These are phyloP conservation scores for Xylaria castorea DNA, from an alignment of 495 filamentous ascomycete genomes.

Conservation along the genomic window DNA sequence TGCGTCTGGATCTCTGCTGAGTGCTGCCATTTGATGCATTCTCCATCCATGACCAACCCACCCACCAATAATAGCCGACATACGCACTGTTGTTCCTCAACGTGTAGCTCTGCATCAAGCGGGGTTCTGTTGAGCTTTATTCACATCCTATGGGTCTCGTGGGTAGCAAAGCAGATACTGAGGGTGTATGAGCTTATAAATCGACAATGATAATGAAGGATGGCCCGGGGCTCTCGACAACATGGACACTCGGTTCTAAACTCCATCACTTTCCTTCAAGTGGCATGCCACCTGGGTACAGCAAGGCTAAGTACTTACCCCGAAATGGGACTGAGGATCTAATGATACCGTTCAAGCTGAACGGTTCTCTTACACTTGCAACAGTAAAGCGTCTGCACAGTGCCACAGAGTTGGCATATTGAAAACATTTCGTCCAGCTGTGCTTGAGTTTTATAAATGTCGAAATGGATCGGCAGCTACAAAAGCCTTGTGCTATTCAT, in stretches of 20 bases:
- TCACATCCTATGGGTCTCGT: constrained; percentile 13
- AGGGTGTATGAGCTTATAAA: constrained; percentile 11
- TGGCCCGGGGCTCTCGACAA: background rate
- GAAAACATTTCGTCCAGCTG: constrained; percentile 6
- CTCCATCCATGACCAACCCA: constrained; percentile 19
- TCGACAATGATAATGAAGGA: background rate
- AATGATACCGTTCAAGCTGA: background rate
- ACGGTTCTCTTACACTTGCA: background rate
- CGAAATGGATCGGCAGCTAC: constrained; percentile 11
- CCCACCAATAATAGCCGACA: constrained; percentile 1
- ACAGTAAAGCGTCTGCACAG: background rate
- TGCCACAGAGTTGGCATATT: background rate
- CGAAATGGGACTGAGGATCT: background rate
- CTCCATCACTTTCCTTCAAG: background rate
- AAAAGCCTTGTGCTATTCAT: constrained; percentile 24
- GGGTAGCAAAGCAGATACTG: constrained; percentile 1
- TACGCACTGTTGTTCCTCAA: constrained; percentile 11
- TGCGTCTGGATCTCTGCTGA: constrained; percentile 10
- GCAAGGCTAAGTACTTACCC: background rate
- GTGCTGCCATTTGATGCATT: constrained; percentile 13
- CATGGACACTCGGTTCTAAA: background rate
- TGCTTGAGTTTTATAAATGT: constrained; percentile 15
- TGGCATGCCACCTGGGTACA: background rate
- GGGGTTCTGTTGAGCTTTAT: constrained; percentile 20
- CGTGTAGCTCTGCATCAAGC: constrained; percentile 15